Conservation (phyloP, 108 stramenopile species). For the Cylindrotheca closterium region DNA sequence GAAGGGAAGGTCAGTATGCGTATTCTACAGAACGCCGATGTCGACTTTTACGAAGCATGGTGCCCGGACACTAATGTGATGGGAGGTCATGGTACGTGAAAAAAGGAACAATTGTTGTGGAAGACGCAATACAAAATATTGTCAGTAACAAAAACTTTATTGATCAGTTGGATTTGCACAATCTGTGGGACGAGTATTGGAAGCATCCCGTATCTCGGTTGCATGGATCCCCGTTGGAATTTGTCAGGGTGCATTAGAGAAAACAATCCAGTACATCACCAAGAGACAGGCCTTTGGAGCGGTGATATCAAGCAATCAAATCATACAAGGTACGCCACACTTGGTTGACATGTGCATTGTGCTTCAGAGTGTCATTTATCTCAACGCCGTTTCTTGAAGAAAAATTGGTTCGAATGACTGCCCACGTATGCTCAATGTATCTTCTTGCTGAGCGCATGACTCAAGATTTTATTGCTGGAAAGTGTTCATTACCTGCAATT, state of each 20-base stretch:
- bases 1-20: constrained; percentile 25
- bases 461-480: constrained; percentile 11
- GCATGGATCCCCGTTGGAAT: constrained; percentile 30
- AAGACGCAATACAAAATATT: no score
- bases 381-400: constrained; percentile 4
- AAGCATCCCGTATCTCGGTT: constrained; percentile 17
- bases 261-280: constrained; percentile 11
- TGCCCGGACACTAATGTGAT: constrained; percentile 24
- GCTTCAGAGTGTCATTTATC: background rate
- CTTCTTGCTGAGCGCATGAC: constrained; percentile 17
- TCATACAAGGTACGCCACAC: constrained; percentile 17
- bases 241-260: constrained; percentile 22
- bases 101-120: background rate
- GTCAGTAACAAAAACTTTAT: no score
- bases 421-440: constrained; percentile 19
- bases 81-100: constrained; percentile 14
- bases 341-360: background rate
- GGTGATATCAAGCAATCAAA: constrained; percentile 12
- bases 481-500: constrained; percentile 11
- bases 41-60: constrained; percentile 17
- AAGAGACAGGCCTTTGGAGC: constrained; percentile 14
- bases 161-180: constrained; percentile 24
- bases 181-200: constrained; percentile 20
- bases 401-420: constrained; percentile 16
- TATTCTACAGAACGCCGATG: constrained; percentile 25